phyloP scores from a whole-genome alignment of 164 flowering plant genomes.

The Litsea cubeba region DNA sequence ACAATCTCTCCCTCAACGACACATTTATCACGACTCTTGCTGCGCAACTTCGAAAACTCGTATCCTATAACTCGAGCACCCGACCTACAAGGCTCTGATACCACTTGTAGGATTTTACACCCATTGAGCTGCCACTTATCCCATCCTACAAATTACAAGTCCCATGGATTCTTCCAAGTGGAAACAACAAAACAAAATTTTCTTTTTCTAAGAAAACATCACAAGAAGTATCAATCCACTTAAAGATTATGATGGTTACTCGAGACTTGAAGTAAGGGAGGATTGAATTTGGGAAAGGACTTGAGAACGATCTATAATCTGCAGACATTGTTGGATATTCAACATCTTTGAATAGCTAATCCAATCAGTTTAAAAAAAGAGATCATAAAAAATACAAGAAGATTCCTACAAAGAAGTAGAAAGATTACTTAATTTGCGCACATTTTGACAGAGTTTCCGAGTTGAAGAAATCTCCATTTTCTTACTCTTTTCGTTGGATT shows the following conservation, averaged over 20 bases:
- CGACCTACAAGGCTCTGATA: too few species aligned
- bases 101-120: too few species aligned
- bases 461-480: conserved; percentile 31
- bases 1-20: too few species aligned
- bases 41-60: too few species aligned
- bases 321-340: conserved; percentile 49
- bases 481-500: background rate
- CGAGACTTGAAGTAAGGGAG: conserved; percentile 33
- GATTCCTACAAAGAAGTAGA: background rate
- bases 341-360: conserved; percentile 60
- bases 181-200: background rate
- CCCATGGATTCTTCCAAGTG: background rate
- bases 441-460: conserved; percentile 31
- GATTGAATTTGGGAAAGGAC: conserved; percentile 21
- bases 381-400: background rate
- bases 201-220: background rate
- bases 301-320: conserved; percentile 46
- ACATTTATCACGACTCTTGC: too few species aligned
- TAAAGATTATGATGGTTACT: conserved; percentile 19
- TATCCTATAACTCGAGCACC: too few species aligned
- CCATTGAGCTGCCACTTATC: too few species aligned
- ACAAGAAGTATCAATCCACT: too few species aligned
- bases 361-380: conserved; percentile 39
- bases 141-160: too few species aligned
- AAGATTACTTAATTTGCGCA: conserved; percentile 13